A percentile compares a stretch with the other conserved stretches of the same genome.
Conservation (phyloP, 768 basidiomycete genomes). For the Boletus sp. region DNA sequence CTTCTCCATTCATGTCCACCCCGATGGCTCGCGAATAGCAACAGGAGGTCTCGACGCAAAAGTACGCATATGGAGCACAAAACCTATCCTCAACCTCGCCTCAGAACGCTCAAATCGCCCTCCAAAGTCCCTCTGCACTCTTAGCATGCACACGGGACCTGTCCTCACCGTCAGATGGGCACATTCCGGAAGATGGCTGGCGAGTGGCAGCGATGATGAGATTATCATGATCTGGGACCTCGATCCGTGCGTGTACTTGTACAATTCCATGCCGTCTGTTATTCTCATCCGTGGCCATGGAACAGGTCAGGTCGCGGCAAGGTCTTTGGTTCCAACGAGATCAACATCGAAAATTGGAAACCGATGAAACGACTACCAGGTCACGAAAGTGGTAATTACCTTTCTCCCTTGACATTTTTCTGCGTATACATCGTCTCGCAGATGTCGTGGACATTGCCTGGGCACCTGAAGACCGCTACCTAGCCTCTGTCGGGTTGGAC, state of each 20-base stretch:
- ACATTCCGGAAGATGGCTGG: constrained; percentile 88
- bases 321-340: constrained; percentile 92
- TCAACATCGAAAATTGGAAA: constrained; percentile 98
- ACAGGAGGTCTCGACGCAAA: constrained; percentile 96
- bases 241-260: constrained; percentile 67
- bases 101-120: constrained; percentile 66
- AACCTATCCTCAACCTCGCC: constrained; percentile 80
- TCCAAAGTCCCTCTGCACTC: constrained; percentile 85
- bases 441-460: constrained; percentile 96
- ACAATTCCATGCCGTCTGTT: neutral
- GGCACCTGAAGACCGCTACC: constrained; percentile 87
- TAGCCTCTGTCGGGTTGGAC: constrained; percentile 93
- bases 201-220: constrained; percentile 94
- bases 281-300: constrained; percentile 6
- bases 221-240: constrained; percentile 97
- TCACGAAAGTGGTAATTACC: constrained; percentile 81
- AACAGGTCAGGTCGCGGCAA: constrained; percentile 73
- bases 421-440: constrained; percentile 29
- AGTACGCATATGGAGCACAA: constrained; percentile 96
- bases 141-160: constrained; percentile 91
- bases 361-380: constrained; percentile 88
- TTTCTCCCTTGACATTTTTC: neutral
- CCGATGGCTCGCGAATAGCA: constrained; percentile 94
- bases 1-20: constrained; percentile 91
- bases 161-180: constrained; percentile 93